A percentile compares a stretch with the other conserved stretches of the same genome.
Conservation (phyloP, 2,329 filamentous ascomycete genomes). For the Calonectria montana region DNA sequence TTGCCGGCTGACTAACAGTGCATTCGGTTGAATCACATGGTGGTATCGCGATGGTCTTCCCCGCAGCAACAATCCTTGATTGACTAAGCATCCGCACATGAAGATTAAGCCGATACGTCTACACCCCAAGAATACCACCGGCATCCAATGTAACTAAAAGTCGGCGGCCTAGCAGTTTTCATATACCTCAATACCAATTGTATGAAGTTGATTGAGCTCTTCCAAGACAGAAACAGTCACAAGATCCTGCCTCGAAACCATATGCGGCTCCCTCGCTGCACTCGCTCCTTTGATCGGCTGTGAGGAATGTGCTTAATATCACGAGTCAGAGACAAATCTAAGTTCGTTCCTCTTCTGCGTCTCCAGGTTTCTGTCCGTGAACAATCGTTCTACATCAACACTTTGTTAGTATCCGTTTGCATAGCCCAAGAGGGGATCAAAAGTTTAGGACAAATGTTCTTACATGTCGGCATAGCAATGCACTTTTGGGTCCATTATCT, state of each 20-base stretch:
- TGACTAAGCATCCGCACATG: not conserved
- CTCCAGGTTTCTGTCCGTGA: not conserved
- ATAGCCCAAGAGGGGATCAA: not conserved
- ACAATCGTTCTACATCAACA: not conserved
- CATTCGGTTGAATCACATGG: not conserved
- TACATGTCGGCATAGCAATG: constrained; percentile 32
- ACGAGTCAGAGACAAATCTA: not conserved
- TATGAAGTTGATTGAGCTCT: no score
- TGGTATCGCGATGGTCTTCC: not conserved
- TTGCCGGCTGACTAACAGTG: no score
- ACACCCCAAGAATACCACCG: not conserved
- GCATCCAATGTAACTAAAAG: no score
- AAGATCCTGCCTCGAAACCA: no score
- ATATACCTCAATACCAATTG: no score
- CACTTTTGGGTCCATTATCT: constrained; percentile 23
- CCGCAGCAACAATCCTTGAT: not conserved
- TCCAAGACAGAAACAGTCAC: no score
- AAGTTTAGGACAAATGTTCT: not conserved
- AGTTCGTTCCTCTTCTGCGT: not conserved
- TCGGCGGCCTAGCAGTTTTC: no score
- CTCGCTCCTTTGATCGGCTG: no score
- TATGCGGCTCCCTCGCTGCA: no score
- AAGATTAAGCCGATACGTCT: not conserved
- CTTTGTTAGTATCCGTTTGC: not conserved
- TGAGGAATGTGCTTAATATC: no score